Conservation (phyloP, 2,329 filamentous ascomycete species). For the Hyphodiscus sp. region DNA sequence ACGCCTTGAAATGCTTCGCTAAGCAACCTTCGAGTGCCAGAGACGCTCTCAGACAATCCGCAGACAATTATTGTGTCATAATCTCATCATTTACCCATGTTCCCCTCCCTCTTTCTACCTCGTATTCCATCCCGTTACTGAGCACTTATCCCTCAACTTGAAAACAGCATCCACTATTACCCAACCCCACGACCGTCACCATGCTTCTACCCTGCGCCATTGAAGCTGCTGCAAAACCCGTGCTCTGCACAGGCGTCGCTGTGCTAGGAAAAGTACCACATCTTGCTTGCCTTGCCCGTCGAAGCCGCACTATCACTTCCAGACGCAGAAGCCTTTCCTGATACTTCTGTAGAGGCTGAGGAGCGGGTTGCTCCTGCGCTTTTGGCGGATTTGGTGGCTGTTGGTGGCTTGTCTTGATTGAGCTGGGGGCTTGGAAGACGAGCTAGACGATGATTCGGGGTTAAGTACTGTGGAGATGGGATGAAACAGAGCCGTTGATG, state of each 20-base stretch:
- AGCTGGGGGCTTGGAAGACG: not conserved
- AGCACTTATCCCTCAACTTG: constrained; percentile 21
- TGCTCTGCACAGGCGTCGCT: constrained; percentile 25
- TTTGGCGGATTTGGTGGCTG: constrained; percentile 9
- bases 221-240: constrained; percentile 16
- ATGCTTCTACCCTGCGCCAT: constrained; percentile 23
- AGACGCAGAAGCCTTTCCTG: constrained; percentile 3
- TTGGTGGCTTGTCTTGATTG: constrained; percentile 8
- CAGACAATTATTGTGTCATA: not conserved
- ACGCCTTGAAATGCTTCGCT: not conserved
- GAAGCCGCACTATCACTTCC: not conserved
- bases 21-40: constrained; percentile 2
- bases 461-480: not conserved
- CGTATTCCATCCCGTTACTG: not conserved
- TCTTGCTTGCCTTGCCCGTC: constrained; percentile 3
- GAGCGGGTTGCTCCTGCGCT: constrained; percentile 3
- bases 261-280: constrained; percentile 29
- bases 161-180: constrained; percentile 28
- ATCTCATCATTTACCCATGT: not conserved
- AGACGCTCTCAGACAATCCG: constrained; percentile 3
- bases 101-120: not conserved
- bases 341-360: not conserved
- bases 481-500: not conserved
- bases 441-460: not conserved
- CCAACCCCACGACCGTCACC: constrained; percentile 25